These are phyloP conservation scores for Podila clonocystis DNA, from an alignment of 192 early-diverging fungal species.

Conservation along the genomic window DNA sequence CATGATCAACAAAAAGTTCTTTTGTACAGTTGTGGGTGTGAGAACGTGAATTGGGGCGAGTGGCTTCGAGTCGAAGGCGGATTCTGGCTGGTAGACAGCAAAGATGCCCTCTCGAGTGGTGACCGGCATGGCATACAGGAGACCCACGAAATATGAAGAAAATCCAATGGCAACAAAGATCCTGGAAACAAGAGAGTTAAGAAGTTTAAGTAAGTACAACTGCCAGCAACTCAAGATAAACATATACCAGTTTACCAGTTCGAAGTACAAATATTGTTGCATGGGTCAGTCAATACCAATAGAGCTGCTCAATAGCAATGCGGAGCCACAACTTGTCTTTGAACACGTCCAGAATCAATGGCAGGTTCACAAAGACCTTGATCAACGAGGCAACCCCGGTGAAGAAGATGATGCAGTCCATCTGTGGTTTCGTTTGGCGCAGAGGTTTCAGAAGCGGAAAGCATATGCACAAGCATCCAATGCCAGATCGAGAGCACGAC, in stretches of 20 bases:
- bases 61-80: slow-evolving; percentile 10
- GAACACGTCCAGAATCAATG: slow-evolving; percentile 24
- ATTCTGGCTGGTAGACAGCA: slow-evolving; percentile 46
- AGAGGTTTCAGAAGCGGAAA: too few species aligned
- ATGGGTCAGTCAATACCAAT: slow-evolving; percentile 20
- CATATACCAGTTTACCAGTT: too few species aligned
- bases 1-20: slow-evolving; percentile 41
- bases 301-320: slow-evolving; percentile 37
- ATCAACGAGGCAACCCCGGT: slow-evolving; percentile 28
- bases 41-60: slow-evolving; percentile 41
- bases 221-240: not conserved
- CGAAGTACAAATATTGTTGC: not conserved
- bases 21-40: slow-evolving; percentile 38
- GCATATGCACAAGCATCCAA: too few species aligned
- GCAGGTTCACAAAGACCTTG: slow-evolving; percentile 32
- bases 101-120: slow-evolving; percentile 35
- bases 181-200: slow-evolving; percentile 10
- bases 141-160: slow-evolving; percentile 48
- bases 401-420: slow-evolving; percentile 51
- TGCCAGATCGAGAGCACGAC: too few species aligned
- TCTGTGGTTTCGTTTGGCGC: slow-evolving; percentile 8
- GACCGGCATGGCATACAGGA: slow-evolving; percentile 47
- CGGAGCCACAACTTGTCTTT: slow-evolving; percentile 40
- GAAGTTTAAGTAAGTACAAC: not conserved
- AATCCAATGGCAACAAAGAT: slow-evolving; percentile 43